Conservation (phyloP, 805 yeast genomes). For the Lipomyces kockii region DNA sequence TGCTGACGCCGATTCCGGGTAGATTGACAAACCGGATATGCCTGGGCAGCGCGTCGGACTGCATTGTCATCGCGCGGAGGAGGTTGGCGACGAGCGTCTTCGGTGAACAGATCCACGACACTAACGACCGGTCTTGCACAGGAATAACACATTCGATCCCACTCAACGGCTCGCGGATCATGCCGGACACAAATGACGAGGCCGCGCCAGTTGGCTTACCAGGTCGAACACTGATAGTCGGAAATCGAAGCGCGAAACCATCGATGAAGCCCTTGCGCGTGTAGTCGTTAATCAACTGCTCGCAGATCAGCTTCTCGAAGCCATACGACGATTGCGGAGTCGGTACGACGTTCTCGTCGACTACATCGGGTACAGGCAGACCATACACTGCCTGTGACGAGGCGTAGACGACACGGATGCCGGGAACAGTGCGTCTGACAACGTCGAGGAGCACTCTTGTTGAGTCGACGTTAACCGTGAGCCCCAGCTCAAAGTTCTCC, state of each 20-base stretch:
- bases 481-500: conserved; percentile 39
- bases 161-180: conserved; percentile 38
- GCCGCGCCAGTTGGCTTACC: conserved; percentile 41
- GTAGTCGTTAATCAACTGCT: conserved; percentile 38
- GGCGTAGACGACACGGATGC: conserved; percentile 37
- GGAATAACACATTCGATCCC: conserved; percentile 36
- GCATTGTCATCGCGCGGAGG: conserved; percentile 31
- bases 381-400: conserved; percentile 40
- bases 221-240: conserved; percentile 38
- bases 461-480: conserved; percentile 39
- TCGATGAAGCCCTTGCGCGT: conserved; percentile 39
- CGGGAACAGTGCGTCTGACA: conserved; percentile 25
- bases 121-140: conserved; percentile 28
- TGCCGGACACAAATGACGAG: conserved; percentile 40
- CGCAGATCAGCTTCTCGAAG: conserved; percentile 39
- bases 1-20: conserved; percentile 38
- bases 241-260: conserved; percentile 36
- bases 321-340: conserved; percentile 42
- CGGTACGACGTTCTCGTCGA: conserved; percentile 36
- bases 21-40: conserved; percentile 37
- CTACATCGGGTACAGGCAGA: conserved; percentile 35
- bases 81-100: conserved; percentile 34
- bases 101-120: conserved; percentile 37
- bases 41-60: conserved; percentile 10
- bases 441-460: conserved; percentile 38